These are phyloP conservation scores for Oenanthe sinensis DNA, from an alignment of 129 eudicot genomes.

Conservation along the genomic window DNA sequence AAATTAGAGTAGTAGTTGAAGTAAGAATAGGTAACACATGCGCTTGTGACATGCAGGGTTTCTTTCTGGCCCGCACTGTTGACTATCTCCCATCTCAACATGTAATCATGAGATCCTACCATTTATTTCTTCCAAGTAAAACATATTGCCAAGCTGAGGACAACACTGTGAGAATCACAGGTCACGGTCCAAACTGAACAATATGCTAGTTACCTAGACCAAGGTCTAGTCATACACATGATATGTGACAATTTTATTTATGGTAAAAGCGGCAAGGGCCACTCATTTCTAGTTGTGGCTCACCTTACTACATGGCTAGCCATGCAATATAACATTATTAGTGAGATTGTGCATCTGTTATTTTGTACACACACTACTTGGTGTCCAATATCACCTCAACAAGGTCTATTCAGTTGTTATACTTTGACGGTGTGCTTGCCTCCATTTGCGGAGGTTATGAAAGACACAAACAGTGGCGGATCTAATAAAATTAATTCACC, in stretches of 20 bases:
- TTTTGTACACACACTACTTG: not conserved
- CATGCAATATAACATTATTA: not conserved
- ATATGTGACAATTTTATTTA: not conserved
- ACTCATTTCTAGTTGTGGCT: not conserved
- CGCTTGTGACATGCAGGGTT: constrained; percentile 7
- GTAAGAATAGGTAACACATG: constrained; percentile 4
- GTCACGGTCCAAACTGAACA: not conserved
- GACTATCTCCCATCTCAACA: not conserved
- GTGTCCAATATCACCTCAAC: constrained; percentile 9
- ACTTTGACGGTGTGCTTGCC: not conserved
- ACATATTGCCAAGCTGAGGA: not conserved
- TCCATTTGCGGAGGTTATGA: not conserved
- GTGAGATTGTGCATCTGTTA: not conserved
- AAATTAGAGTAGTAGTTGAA: not conserved
- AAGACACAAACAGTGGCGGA: too few relatives aligned
- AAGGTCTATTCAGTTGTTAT: not conserved
- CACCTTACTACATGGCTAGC: not conserved
- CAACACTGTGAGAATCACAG: not conserved
- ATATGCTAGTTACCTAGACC: not conserved
- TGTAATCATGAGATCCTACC: not conserved
- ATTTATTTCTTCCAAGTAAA: not conserved
- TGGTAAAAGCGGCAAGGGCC: not conserved
- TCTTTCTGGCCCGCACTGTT: constrained; percentile 14
- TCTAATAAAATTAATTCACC: too few relatives aligned
- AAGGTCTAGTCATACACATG: not conserved